Evolutionary conservation across 371 early-diverging fungal genomes (phyloP).

Genomic region (Mortierella sp.): DNA sequence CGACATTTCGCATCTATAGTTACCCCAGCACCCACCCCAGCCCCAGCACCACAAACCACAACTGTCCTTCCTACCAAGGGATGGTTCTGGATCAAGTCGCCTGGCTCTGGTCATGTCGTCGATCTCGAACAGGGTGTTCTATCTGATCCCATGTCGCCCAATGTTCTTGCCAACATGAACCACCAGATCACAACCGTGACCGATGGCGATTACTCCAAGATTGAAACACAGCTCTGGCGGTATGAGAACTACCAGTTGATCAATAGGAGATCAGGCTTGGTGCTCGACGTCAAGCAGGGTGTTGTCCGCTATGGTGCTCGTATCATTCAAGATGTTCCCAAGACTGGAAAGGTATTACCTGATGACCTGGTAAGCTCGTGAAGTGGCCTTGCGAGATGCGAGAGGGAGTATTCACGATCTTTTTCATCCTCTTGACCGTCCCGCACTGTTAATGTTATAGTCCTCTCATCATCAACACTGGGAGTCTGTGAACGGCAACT

Average conservation of each 20-base stretch:
- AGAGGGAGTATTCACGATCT: neutral
- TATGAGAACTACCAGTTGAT: conserved; percentile 62
- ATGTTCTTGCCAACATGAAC: conserved; percentile 33
- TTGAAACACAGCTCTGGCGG: conserved; percentile 60
- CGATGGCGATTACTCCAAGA: conserved; percentile 20
- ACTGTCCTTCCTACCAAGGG: conserved; percentile 31
- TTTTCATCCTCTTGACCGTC: neutral
- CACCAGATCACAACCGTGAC: conserved; percentile 13
- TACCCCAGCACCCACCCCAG: neutral
- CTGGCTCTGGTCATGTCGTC: conserved; percentile 35
- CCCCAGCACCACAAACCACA: conserved; percentile 4
- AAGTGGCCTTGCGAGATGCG: too few species aligned
- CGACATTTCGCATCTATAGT: neutral
- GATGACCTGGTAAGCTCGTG: neutral
- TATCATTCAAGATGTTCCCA: conserved; percentile 57
- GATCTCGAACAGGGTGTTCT: conserved; percentile 34
- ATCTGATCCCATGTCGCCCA: conserved; percentile 28
- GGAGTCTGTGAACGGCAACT: conserved; percentile 33
- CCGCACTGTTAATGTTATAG: neutral
- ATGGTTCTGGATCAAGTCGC: conserved; percentile 53
- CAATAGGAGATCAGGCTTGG: conserved; percentile 60
- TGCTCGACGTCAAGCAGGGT: conserved; percentile 51
- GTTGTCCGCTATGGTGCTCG: conserved; percentile 65
- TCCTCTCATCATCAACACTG: conserved; percentile 48
- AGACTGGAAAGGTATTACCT: conserved; percentile 38